Evolutionary conservation across 441 rosid species (phyloP).

Genomic region (Erodium texanum): DNA sequence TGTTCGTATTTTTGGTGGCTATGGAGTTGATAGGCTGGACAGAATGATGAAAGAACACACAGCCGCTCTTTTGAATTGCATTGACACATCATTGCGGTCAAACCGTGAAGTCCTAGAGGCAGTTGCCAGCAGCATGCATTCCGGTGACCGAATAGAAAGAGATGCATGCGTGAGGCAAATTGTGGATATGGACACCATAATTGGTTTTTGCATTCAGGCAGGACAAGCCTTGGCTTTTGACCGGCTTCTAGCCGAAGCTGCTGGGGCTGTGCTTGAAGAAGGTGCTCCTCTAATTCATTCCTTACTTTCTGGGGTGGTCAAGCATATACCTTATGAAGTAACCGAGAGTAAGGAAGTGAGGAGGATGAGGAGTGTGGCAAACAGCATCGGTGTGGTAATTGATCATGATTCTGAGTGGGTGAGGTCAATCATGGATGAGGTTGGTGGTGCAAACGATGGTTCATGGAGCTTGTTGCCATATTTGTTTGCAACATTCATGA

Average conservation of each 20-base stretch:
- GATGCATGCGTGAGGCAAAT: slow-evolving; percentile 75
- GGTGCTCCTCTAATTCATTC: slow-evolving; percentile 77
- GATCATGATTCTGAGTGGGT: slow-evolving; percentile 98
- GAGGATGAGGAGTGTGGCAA: slow-evolving; percentile 75
- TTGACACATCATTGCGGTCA: slow-evolving; percentile 83
- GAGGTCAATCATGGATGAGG: slow-evolving; percentile 81
- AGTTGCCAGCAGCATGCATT: slow-evolving; percentile 89
- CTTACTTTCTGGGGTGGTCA: slow-evolving; percentile 62
- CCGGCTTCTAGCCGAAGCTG: slow-evolving; percentile 85
- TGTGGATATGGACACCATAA: slow-evolving; percentile 83
- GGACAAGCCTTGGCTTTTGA: slow-evolving; percentile 97
- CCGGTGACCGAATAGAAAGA: slow-evolving; percentile 84
- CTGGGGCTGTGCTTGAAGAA: slow-evolving; percentile 82
- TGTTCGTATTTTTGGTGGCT: slow-evolving; percentile 85
- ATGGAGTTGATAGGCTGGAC: slow-evolving; percentile 89
- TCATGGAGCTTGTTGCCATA: slow-evolving; percentile 96
- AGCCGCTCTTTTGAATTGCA: slow-evolving; percentile 89
- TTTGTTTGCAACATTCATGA: slow-evolving; percentile 82
- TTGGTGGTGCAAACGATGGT: slow-evolving; percentile 85
- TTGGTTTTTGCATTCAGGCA: slow-evolving; percentile 92
- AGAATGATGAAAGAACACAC: slow-evolving; percentile 95
- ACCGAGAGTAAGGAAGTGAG: slow-evolving; percentile 82
- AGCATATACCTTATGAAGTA: slow-evolving; percentile 78
- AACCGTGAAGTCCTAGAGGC: slow-evolving; percentile 82
- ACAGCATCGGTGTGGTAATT: slow-evolving; percentile 38